Evolutionary conservation across 768 basidiomycete genomes (phyloP).

Genomic region (Podaxis sp.): DNA sequence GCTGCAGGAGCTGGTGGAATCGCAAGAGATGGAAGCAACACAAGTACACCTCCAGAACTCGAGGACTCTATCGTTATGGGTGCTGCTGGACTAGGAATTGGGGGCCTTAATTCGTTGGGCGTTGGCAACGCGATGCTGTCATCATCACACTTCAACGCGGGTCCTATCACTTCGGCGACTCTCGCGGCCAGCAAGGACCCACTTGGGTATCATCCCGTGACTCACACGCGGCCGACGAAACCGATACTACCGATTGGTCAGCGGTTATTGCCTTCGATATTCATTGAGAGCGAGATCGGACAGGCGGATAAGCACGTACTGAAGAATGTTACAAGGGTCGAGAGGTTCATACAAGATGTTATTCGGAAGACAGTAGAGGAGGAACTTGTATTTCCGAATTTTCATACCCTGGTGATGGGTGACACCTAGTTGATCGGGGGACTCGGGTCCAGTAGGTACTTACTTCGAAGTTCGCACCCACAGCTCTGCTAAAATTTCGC

Average conservation of each 20-base stretch:
- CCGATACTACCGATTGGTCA: constrained; percentile 72
- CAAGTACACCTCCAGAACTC: constrained; percentile 52
- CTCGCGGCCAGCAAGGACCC: constrained; percentile 25
- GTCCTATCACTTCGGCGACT: not conserved
- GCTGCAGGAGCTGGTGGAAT: not conserved
- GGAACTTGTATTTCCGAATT: constrained; percentile 95
- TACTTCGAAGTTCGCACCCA: no score
- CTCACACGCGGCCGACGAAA: constrained; percentile 44
- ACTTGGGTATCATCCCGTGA: not conserved
- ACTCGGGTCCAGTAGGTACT: no score
- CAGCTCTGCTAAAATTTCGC: no score
- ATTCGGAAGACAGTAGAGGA: constrained; percentile 94
- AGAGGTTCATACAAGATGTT: constrained; percentile 93
- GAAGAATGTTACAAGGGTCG: constrained; percentile 93
- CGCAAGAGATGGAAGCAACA: not conserved
- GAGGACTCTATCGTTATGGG: constrained; percentile 40
- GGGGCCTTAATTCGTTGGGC: not conserved
- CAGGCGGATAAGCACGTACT: constrained; percentile 94
- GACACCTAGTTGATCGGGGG: constrained; percentile 22
- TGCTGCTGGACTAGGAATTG: constrained; percentile 2
- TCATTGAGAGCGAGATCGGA: constrained; percentile 96
- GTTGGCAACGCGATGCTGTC: not conserved
- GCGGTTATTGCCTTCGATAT: constrained; percentile 79
- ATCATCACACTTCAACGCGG: not conserved
- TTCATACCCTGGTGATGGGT: constrained; percentile 71